Conservation (phyloP, 192 early-diverging fungal species). For the Gaertneriomyces semiglobifer region DNA sequence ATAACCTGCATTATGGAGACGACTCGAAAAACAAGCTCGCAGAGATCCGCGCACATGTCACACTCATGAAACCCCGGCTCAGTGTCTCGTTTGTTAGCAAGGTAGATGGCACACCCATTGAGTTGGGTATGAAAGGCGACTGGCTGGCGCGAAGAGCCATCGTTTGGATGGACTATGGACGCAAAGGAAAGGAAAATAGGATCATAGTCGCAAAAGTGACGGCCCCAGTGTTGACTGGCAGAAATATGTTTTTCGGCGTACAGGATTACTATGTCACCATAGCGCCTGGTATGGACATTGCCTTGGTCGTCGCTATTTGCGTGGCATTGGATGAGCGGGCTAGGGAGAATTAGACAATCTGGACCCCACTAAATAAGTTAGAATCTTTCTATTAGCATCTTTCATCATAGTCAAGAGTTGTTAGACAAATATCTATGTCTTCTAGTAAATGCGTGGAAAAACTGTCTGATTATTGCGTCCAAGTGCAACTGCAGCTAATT, state of each 20-base stretch:
- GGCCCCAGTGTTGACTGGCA: conserved; percentile 1
- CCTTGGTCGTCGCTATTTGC: conserved; percentile 1
- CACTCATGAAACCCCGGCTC: conserved; percentile 7
- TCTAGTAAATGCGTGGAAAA: too few species aligned
- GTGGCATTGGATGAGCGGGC: conserved; percentile 19
- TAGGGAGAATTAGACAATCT: not conserved
- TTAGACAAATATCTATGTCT: not conserved
- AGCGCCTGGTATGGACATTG: conserved; percentile 5
- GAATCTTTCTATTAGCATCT: not conserved
- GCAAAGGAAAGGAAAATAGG: conserved; percentile 8
- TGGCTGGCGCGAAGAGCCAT: conserved; percentile 14
- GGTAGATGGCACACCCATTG: not conserved
- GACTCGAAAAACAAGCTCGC: conserved; percentile 9
- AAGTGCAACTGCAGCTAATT: too few species aligned
- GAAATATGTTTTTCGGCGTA: not conserved
- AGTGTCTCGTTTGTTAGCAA: not conserved
- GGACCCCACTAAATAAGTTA: not conserved
- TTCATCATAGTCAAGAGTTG: not conserved
- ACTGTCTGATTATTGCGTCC: too few species aligned
- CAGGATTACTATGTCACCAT: not conserved
- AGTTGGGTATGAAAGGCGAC: conserved; percentile 15
- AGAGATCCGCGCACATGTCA: conserved; percentile 1
- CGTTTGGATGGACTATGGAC: conserved; percentile 10
- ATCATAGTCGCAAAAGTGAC: conserved; percentile 3
- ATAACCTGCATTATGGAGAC: conserved; percentile 3